phyloP scores from a whole-genome alignment of 2,329 filamentous ascomycete species.

The Verticillium klebahnii region DNA sequence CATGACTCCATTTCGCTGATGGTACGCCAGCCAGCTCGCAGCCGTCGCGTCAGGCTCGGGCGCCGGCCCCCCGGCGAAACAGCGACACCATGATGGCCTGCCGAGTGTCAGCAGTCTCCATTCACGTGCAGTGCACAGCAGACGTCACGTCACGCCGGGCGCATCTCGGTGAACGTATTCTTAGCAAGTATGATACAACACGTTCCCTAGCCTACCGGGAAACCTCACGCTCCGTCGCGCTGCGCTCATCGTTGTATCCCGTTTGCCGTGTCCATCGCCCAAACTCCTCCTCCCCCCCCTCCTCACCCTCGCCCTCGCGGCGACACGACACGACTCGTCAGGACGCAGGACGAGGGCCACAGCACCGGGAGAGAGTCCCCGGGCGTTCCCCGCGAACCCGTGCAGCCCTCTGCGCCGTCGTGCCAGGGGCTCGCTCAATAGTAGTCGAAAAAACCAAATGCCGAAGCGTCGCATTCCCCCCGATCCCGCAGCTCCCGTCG shows the following conservation, averaged over 20 bases:
- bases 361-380: background rate
- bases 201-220: background rate
- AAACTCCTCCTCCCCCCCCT: too few relatives aligned
- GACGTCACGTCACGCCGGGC: background rate
- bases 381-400: too few relatives aligned
- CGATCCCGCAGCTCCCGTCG: background rate
- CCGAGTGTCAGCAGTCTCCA: too few relatives aligned
- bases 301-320: too few relatives aligned
- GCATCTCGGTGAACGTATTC: background rate
- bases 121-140: background rate
- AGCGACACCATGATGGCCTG: too few relatives aligned
- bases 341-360: background rate
- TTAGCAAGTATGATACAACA: background rate
- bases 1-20: too few relatives aligned
- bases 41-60: too few relatives aligned
- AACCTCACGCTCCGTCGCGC: background rate
- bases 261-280: background rate
- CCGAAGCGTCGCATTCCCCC: background rate
- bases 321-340: background rate
- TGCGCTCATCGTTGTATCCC: background rate
- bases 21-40: too few relatives aligned
- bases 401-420: background rate
- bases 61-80: too few relatives aligned
- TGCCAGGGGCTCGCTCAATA: background rate
- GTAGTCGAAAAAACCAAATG: background rate